Conservation (phyloP, 2,329 filamentous ascomycete genomes). For the Knufia petricola region DNA sequence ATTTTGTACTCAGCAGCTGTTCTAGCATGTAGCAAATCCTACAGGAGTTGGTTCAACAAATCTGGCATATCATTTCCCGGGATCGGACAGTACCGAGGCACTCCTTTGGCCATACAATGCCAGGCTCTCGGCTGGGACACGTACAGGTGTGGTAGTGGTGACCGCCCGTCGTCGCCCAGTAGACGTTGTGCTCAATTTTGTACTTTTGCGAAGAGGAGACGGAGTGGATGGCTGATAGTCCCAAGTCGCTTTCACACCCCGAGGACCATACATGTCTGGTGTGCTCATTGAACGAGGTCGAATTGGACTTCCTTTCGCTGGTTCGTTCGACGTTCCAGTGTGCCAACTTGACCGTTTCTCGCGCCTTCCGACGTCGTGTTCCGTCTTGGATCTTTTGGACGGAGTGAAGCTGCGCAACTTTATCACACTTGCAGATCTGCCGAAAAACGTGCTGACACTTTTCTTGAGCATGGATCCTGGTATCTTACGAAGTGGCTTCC, state of each 20-base stretch:
- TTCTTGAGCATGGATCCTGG: constrained; percentile 6
- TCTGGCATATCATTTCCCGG: constrained; percentile 3
- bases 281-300: constrained; percentile 4
- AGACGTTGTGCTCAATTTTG: not conserved
- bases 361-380: not conserved
- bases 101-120: not conserved
- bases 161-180: not conserved
- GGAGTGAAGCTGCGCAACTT: not conserved
- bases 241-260: constrained; percentile 7
- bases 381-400: constrained; percentile 1
- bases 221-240: constrained; percentile 11
- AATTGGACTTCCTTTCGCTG: not conserved
- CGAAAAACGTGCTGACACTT: constrained; percentile 7
- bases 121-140: not conserved
- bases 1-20: not conserved
- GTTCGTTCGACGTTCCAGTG: not conserved
- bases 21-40: not conserved
- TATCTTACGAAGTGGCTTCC: constrained; percentile 5
- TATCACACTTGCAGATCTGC: constrained; percentile 3
- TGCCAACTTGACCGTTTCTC: constrained; percentile 1
- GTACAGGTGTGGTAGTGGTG: constrained; percentile 1
- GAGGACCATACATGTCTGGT: not conserved
- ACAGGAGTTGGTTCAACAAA: not conserved
- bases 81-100: not conserved
- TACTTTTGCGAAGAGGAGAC: constrained; percentile 10